Percentiles rank a stretch among this genome's conserved stretches.
These are phyloP conservation scores for Heterobasidion parviporum DNA, from an alignment of 1,284 basidiomycete genomes.

Conservation along the genomic window DNA sequence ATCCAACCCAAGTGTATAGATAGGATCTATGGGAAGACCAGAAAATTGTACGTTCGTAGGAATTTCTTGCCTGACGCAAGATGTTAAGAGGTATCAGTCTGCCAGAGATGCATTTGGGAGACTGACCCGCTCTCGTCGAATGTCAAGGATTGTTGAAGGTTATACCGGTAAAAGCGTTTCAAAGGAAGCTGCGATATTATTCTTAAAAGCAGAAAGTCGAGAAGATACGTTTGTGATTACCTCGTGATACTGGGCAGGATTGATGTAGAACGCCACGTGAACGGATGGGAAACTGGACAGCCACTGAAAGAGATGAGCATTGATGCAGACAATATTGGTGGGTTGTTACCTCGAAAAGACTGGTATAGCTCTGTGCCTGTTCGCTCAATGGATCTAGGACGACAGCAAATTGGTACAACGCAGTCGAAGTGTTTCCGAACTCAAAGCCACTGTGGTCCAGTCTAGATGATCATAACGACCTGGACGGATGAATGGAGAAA, in stretches of 20 bases:
- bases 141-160: constrained; percentile 44
- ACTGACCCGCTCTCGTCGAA: constrained; percentile 73
- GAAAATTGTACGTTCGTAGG: constrained; percentile 41
- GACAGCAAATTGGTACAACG: constrained; percentile 67
- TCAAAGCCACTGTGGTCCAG: constrained; percentile 48
- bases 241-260: constrained; percentile 62
- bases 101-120: background rate
- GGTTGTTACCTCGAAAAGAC: constrained; percentile 57
- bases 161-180: constrained; percentile 91
- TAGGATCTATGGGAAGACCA: constrained; percentile 56
- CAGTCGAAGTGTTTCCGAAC: constrained; percentile 58
- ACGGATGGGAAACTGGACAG: constrained; percentile 52
- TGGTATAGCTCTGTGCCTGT: constrained; percentile 78
- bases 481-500: constrained; percentile 1
- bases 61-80: constrained; percentile 39
- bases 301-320: constrained; percentile 29
- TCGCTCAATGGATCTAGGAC: constrained; percentile 85
- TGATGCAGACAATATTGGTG: background rate
- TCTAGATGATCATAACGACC: background rate
- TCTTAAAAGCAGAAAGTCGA: background rate
- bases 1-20: constrained; percentile 90
- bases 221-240: constrained; percentile 25
- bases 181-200: constrained; percentile 60
- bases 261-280: constrained; percentile 68
- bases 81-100: constrained; percentile 1